Conservation (phyloP, 345 rosid genomes). For the Citrus australasica region DNA sequence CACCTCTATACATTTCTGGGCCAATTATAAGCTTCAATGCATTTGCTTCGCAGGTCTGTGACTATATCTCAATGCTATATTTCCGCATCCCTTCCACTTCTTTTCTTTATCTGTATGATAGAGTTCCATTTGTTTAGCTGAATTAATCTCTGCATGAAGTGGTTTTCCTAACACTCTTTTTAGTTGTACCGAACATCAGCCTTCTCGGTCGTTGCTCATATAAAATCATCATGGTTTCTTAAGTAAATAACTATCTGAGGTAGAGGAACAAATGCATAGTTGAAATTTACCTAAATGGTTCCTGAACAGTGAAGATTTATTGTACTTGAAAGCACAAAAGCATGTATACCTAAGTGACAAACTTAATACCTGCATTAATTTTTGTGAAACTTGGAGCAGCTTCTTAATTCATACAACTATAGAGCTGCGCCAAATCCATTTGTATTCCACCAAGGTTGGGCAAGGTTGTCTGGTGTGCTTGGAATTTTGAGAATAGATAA, state of each 20-base stretch:
- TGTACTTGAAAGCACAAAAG: neutral
- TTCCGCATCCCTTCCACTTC: neutral
- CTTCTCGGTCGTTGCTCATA: neutral
- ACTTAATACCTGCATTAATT: neutral
- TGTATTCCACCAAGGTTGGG: neutral
- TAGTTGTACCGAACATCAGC: neutral
- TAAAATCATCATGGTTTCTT: neutral
- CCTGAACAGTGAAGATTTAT: neutral
- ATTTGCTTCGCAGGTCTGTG: constrained; percentile 81
- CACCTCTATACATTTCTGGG: constrained; percentile 89
- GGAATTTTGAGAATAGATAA: neutral
- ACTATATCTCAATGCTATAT: neutral
- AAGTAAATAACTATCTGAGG: neutral
- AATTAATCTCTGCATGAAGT: neutral
- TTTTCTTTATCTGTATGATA: neutral
- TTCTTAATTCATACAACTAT: neutral
- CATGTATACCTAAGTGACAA: neutral
- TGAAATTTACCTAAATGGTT: neutral
- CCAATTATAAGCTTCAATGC: constrained; percentile 92
- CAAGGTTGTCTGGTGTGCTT: neutral
- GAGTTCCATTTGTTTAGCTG: neutral
- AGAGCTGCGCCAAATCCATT: neutral
- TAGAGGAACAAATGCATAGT: neutral
- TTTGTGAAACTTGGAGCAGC: neutral
- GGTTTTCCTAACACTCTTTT: neutral